Evolutionary conservation across 73 alveolate genomes (phyloP), one percentile per base, ranked within the genome.

Genomic region (Stentor roeselii): DNA sequence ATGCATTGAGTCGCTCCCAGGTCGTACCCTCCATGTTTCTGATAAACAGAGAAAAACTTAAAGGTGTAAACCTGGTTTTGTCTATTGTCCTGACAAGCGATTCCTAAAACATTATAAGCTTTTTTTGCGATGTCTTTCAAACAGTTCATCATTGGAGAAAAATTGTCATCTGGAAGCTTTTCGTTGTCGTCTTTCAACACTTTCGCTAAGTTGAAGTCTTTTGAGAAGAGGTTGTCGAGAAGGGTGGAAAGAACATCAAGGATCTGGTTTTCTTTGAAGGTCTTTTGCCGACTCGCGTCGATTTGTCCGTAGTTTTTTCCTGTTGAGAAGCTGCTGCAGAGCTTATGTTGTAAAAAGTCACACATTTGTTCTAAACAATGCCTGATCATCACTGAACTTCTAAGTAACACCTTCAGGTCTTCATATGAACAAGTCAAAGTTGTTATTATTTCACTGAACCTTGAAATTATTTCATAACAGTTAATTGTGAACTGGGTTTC

Each of bases 1-100:
- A 76, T 39, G 3, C 84, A 76, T 14, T n/a, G n/a, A 36, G 84
- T 76, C 14, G 74, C 84, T 21, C 84, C 84, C n/a, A 76, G 67
- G 21, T 35, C 74, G 6, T 21, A 2, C 0, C 84, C 84, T 1
- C 38, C 84, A n/a, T 39, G 60, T 1, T 37, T 39, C 0, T 14
- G 27, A 34, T 36, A 76, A n/a, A 76, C 39, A 21, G 27, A 6
- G 59, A 76, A 76, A 39, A 39, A 76, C 6, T 35, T 35, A 2
- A 76, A 76, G 1, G 84, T 40, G 2, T 76, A 76, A 35, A 14
- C 31, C 30, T 76, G 60, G 39, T 76, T 76, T 39, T 76, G 60
- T 15, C n/a, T 37, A 76, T 76, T 76, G 6, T 76, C 39, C 15
- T 76, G 15, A 35, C 84, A 76, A 76, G 39, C 39, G 32, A 67